Evolutionary conservation across 495 filamentous ascomycete genomes (phyloP), one percentile per base, ranked within the genome.

Genomic region (Daldinia bambusicola): DNA sequence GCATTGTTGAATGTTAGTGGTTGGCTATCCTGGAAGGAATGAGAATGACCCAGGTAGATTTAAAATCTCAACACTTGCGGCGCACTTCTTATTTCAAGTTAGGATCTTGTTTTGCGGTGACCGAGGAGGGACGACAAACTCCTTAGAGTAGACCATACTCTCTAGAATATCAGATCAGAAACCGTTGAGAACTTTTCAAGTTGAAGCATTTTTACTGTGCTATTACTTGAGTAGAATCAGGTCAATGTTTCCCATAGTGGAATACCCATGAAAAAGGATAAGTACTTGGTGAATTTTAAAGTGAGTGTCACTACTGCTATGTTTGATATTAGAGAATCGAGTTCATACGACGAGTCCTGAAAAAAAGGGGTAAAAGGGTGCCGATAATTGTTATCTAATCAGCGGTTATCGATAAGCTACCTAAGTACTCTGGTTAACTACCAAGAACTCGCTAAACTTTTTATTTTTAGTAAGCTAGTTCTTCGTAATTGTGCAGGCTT

Each of bases 401-500:
- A 2, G 5, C 4, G 1, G 0, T 34, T 70, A 70, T 70, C 67
- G 67, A 70, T 70, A 70, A 65, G 26, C 26, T 26, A 26, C 26
- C 26, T 26, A 26, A 3, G 26, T 26, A 26, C 26, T 3, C 26
- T 26, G 26, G 26, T n/a, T n/a, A 34, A 26, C 0, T 55, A 40
- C n/a, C 12, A 31, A 53, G 38, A 36, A 36, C 43, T 71, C 68
- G 68, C 68, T 71, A 66, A 71, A 36, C 34, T 36, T 36, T 36
- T 36, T 36, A 62, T 53, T 36, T 48, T 66, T 71, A 41, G 61
- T 70, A 70, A 55, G 30, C 59, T 14, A 13, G 20, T 16, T 30
- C 64, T 70, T 38, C 55, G 43, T 55, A 60, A 45, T 69, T 69
- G 48, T 59, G 43, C 55, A 60, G 55, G 14, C 16, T 53, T 16